Conservation (phyloP, 2,329 filamentous ascomycete genomes). For the Sporothrix brasiliensis region DNA sequence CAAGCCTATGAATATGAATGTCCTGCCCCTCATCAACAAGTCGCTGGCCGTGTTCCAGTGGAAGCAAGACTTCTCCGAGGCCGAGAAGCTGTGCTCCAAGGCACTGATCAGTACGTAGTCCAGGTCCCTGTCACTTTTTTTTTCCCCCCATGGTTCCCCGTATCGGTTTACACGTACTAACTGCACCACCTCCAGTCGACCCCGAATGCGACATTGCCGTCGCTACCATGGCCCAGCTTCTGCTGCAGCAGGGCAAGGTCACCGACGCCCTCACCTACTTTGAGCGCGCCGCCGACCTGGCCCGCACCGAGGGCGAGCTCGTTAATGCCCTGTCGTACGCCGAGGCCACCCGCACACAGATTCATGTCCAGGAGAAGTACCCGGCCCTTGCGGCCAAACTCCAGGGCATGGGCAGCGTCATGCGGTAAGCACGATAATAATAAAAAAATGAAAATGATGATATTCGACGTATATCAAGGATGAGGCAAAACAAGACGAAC, state of each 20-base stretch:
- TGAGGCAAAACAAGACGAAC: not conserved
- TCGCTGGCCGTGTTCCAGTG: conserved; percentile 95
- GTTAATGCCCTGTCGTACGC: conserved; percentile 96
- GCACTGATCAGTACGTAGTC: conserved; percentile 82
- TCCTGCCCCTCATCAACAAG: conserved; percentile 97
- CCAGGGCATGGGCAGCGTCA: conserved; percentile 53
- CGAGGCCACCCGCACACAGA: conserved; percentile 92
- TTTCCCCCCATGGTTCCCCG: not conserved
- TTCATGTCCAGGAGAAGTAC: conserved; percentile 88
- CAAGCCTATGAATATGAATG: conserved; percentile 95
- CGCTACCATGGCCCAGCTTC: conserved; percentile 95
- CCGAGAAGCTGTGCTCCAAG: conserved; percentile 95
- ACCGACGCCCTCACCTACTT: conserved; percentile 95
- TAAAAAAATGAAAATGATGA: not conserved
- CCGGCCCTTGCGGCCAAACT: conserved; percentile 76
- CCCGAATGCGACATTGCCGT: conserved; percentile 99
- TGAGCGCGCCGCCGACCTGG: conserved; percentile 91
- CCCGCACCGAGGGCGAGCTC: conserved; percentile 91
- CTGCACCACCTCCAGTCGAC: conserved; percentile 67
- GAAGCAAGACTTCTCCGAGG: conserved; percentile 94
- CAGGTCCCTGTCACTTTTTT: conserved; percentile 9
- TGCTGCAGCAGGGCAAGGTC: conserved; percentile 97
- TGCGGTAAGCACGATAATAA: conserved; percentile 37
- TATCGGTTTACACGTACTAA: conserved; percentile 32
- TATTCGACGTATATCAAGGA: conserved; percentile 1